Evolutionary conservation across 441 rosid species (phyloP), one percentile per base, ranked within the genome.

Genomic region (Breynia disticha): DNA sequence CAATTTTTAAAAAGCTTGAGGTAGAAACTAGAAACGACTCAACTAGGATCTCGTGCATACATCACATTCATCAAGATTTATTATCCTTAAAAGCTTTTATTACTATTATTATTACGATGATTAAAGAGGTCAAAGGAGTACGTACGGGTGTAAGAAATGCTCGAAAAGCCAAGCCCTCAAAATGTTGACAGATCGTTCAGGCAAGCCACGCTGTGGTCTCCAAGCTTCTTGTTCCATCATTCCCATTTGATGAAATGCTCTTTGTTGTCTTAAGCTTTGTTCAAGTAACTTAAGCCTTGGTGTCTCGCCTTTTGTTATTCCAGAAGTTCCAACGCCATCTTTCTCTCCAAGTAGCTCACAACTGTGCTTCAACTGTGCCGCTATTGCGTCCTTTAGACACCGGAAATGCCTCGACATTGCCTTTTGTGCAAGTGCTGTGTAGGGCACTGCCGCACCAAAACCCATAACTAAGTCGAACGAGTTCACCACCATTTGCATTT

Each of bases 191-290:
- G 98, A 88, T 24, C 91, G 76, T 67, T 88, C 98, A 16, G 98
- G 98, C 71, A 91, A 60, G 69, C 98, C 97, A 51, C 98, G 69
- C 60, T 91, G 97, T 2, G 97, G 95, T 56, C 98, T 77, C 98
- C 98, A 88, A n/a, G 94, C 95, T 75, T 91, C 97, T 65, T 91
- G 94, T 46, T 91, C 98, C 86, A 88, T 84, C 90, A 86, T 86
- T 4, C 98, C 95, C 90, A 91, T 76, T 66, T 84, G 97, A 47
- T 88, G 87, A 61, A 82, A 91, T 38, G 86, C 94, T 49, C 97
- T 69, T 64, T 88, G 95, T 32, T 88, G 98, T 59, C 98, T 79
- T 56, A 91, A 63, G 60, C 97, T 91, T 65, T 88, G 94, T 55
- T 91, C 97, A 11, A 91, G 68, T 66, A 88, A 10, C 71, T 64